phyloP scores from a whole-genome alignment of 1,284 basidiomycete species.

The Termitomyces sp. region DNA sequence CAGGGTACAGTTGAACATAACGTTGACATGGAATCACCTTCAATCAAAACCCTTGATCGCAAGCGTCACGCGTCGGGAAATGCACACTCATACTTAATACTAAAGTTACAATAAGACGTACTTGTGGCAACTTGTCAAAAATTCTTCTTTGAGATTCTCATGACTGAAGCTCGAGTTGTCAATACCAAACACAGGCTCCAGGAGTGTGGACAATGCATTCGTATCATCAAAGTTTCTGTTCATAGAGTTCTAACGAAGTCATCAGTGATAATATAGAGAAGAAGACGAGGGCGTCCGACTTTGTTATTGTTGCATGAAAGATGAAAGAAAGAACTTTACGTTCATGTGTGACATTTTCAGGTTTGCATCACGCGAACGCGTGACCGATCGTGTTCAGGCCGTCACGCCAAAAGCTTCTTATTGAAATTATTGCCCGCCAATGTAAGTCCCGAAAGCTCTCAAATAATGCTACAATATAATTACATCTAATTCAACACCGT shows the following conservation, averaged over 20 bases:
- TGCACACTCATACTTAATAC: background rate
- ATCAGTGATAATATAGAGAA: background rate
- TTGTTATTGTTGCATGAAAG: background rate
- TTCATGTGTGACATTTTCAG: too few species aligned
- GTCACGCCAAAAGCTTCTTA: background rate
- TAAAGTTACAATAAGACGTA: background rate
- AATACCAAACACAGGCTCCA: background rate
- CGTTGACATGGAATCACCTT: slow-evolving; percentile 5
- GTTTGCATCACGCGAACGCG: slow-evolving; percentile 5
- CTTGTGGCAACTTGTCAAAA: slow-evolving; percentile 1
- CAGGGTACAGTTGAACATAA: background rate
- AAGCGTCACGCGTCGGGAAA: background rate
- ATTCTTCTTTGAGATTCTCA: background rate
- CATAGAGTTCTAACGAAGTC: background rate
- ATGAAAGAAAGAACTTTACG: background rate
- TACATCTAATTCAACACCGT: slow-evolving; percentile 32
- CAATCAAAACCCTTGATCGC: slow-evolving; percentile 11
- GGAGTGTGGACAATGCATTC: background rate
- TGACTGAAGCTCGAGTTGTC: background rate
- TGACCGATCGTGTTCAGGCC: slow-evolving; percentile 16
- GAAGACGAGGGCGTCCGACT: background rate
- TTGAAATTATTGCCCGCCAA: too few species aligned
- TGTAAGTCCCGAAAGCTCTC: background rate
- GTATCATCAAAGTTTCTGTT: too few species aligned
- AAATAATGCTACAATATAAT: background rate